Evolutionary conservation across 139 green algal species (phyloP).

Genomic region (Penium margaritaceum): DNA sequence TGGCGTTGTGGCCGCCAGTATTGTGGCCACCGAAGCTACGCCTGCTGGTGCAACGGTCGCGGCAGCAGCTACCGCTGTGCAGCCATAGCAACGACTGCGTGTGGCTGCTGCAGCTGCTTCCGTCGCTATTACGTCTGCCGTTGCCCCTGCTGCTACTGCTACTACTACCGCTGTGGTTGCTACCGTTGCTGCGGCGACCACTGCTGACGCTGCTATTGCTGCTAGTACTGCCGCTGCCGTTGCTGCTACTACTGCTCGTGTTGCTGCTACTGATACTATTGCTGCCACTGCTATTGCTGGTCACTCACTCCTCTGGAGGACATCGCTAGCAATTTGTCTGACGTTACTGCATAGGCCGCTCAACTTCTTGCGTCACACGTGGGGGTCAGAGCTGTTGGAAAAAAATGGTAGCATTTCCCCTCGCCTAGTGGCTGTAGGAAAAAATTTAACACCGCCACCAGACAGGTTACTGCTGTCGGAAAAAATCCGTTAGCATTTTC

Average conservation of each 20-base stretch:
- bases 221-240: not conserved
- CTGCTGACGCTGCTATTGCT: not conserved
- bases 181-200: not conserved
- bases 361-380: no score
- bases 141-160: not conserved
- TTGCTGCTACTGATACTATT: not conserved
- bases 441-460: no score
- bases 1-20: not conserved
- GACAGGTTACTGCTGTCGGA: no score
- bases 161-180: not conserved
- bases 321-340: no score
- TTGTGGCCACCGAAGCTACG: not conserved
- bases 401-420: no score
- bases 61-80: no score
- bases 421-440: no score
- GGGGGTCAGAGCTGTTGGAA: no score
- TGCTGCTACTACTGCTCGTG: not conserved
- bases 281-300: not conserved
- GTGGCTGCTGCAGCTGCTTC: not conserved
- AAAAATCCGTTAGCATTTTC: no score
- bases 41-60: not conserved
- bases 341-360: no score
- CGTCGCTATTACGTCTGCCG: not conserved
- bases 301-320: no score
- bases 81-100: no score